These are phyloP conservation scores for Suillus decipiens DNA, from an alignment of 768 basidiomycete genomes.

Conservation along the genomic window DNA sequence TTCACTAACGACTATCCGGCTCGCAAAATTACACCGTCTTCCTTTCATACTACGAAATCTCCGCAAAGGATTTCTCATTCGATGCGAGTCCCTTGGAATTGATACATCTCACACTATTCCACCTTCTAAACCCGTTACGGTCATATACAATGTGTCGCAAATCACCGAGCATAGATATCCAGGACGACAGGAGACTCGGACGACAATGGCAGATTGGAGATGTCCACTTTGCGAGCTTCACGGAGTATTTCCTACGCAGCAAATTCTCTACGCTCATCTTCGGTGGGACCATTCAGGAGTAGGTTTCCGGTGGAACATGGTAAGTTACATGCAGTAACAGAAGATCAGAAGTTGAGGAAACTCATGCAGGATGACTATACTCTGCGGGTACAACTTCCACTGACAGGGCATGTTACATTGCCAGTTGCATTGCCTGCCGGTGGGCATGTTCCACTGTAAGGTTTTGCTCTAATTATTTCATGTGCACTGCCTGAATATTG, in stretches of 20 bases:
- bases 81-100: constrained; percentile 42
- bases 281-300: constrained; percentile 49
- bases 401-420: background rate
- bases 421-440: background rate
- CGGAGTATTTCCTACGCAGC: constrained; percentile 40
- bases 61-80: constrained; percentile 45
- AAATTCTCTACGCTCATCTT: constrained; percentile 51
- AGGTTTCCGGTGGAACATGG: constrained; percentile 38
- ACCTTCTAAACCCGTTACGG: constrained; percentile 23
- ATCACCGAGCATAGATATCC: constrained; percentile 13
- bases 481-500: background rate
- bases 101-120: constrained; percentile 28
- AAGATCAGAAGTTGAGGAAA: background rate
- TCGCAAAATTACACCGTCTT: constrained; percentile 42
- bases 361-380: constrained; percentile 13
- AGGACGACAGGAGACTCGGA: constrained; percentile 19
- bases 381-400: constrained; percentile 12
- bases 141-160: constrained; percentile 23
- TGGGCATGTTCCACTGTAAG: constrained; percentile 7
- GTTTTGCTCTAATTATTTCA: background rate
- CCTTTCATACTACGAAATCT: constrained; percentile 62
- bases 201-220: constrained; percentile 38
- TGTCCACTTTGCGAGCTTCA: constrained; percentile 61
- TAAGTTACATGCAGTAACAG: constrained; percentile 14
- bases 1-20: constrained; percentile 32